Conservation (phyloP, 805 yeast genomes). For the Kurtzmaniella cleridarum region DNA sequence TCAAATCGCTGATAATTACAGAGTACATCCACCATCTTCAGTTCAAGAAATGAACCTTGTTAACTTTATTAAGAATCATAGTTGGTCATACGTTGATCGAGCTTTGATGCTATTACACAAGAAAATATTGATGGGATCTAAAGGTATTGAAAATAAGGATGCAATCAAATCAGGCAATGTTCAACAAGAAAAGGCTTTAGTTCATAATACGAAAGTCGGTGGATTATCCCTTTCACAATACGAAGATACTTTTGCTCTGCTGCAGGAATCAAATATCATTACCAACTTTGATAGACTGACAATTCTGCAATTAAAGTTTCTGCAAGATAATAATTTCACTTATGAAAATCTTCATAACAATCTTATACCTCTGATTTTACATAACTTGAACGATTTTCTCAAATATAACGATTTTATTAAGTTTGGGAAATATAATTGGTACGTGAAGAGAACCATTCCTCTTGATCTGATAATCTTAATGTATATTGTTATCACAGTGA, state of each 20-base stretch:
- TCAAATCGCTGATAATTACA: slow-evolving; percentile 29
- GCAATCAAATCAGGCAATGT: neutral
- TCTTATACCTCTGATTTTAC: slow-evolving; percentile 51
- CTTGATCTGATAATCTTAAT: slow-evolving; percentile 52
- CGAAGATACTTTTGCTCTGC: slow-evolving; percentile 36
- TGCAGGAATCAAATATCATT: slow-evolving; percentile 35
- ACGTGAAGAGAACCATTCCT: slow-evolving; percentile 55
- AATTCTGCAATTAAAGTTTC: slow-evolving; percentile 30
- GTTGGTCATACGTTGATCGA: slow-evolving; percentile 52
- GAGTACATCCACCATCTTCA: slow-evolving; percentile 30
- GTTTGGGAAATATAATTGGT: slow-evolving; percentile 56
- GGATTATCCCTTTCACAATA: slow-evolving; percentile 27
- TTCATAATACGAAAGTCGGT: slow-evolving; percentile 9
- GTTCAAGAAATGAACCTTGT: slow-evolving; percentile 41
- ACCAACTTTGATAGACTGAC: slow-evolving; percentile 32
- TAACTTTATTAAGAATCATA: slow-evolving; percentile 42
- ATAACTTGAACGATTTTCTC: slow-evolving; percentile 50
- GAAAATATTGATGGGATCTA: slow-evolving; percentile 31
- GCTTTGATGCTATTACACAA: slow-evolving; percentile 42
- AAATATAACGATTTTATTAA: slow-evolving; percentile 47
- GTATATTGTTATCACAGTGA: slow-evolving; percentile 48
- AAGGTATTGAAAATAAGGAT: neutral
- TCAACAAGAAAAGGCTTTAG: neutral
- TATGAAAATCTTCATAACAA: slow-evolving; percentile 50
- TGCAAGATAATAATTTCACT: slow-evolving; percentile 35